Base-by-base conservation (phyloP, 192 early-diverging fungal genomes). In the Spizellomyces punctatus region DNA sequence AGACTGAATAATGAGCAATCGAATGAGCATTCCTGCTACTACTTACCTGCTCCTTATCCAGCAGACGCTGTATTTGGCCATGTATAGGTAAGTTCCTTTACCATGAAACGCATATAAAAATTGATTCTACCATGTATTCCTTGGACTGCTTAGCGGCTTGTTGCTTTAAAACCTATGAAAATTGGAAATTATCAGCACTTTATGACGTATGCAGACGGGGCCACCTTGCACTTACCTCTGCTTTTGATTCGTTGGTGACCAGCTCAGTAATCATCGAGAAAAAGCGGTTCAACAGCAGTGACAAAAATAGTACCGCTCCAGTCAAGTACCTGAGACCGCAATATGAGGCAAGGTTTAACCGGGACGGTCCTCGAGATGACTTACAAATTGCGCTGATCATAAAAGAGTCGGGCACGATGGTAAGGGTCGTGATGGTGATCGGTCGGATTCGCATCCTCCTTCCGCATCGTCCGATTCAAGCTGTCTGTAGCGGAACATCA, bases 351-450 rank as follows among this genome's bases (percentile, higher is more conserved):
- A n/a, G 50, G 50, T 54, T 54, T 19, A 54, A 19, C 12, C 17
- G 1, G 12, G 27, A 36, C 17, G 2, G 50, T n/a, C 50, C 2
- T 54, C 50, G 4, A 12, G 14, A n/a, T 4, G 17, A 54, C 50
- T 54, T 12, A 54, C 58, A 79, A 65, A 52, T 79, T 79, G n/a
- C 78, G 36, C 67, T 79, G 78, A n/a, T 76, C 78, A 42, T 76
- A 62, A 27, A 79, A 76, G 52, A 64, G 27, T 41, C 66, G 61
- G 8, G 74, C 63, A 48, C 71, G 65, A 10, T 58, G 19, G 36
- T 45, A 36, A n/a, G 22, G 44, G 8, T 63, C 45, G 67, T 70
- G 62, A 16, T 50, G 16, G 5, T 75, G 55, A 6, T 59, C 57
- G 17, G 43, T 5, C 46, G 5, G 54, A n/a, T 74, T 45, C 10